These are phyloP conservation scores for Cicer yamashitae DNA, from an alignment of 306 rosid species.

Conservation along the genomic window DNA sequence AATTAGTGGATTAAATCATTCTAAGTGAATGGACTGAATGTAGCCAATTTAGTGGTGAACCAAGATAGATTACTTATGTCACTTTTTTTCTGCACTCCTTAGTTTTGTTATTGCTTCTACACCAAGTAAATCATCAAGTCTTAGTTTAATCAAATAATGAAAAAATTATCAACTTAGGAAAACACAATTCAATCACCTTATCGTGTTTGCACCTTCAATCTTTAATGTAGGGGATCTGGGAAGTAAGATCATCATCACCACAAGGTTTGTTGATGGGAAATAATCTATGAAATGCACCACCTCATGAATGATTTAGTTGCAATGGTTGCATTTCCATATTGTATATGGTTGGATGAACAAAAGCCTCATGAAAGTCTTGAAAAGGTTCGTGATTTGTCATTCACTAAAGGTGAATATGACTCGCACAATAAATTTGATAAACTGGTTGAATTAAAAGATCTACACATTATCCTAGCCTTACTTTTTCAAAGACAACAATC, in stretches of 20 bases:
- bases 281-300: constrained; percentile 31
- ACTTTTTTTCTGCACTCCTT: too few species aligned
- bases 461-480: not conserved
- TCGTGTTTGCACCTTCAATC: too few species aligned
- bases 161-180: too few species aligned
- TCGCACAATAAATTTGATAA: not conserved
- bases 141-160: too few species aligned
- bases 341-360: not conserved
- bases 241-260: constrained; percentile 14
- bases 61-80: too few species aligned
- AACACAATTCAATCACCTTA: too few species aligned
- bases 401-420: not conserved
- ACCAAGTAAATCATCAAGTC: too few species aligned
- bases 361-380: not conserved
- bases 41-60: too few species aligned
- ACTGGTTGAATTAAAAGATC: not conserved
- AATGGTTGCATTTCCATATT: not conserved
- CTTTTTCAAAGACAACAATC: too few species aligned
- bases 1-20: too few species aligned
- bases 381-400: constrained; percentile 38
- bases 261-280: not conserved
- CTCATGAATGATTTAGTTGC: constrained; percentile 44
- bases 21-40: too few species aligned
- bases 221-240: not conserved
- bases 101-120: too few species aligned